Evolutionary conservation across 768 basidiomycete genomes (phyloP).

Genomic region (Rossbeevera mucosa): DNA sequence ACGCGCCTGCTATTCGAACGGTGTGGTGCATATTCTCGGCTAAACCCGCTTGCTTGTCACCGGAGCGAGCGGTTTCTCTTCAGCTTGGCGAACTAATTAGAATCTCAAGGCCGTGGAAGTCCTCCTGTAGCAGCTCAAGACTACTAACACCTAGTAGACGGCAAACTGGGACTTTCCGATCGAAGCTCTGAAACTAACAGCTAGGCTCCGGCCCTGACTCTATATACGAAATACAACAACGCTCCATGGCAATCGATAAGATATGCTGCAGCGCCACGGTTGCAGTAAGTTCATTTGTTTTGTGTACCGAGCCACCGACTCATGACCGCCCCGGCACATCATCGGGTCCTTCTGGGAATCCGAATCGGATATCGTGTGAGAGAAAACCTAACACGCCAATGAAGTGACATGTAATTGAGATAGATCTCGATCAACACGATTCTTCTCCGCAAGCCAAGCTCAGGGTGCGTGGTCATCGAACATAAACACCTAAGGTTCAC

Average conservation of each 20-base stretch:
- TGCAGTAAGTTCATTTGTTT: background rate
- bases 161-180: background rate
- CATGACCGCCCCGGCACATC: too few relatives aligned
- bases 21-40: background rate
- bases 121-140: too few relatives aligned
- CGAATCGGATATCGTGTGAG: too few relatives aligned
- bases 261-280: background rate
- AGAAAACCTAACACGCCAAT: slow-evolving; percentile 5
- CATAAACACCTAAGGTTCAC: background rate
- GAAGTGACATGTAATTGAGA: too few relatives aligned
- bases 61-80: background rate
- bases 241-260: background rate
- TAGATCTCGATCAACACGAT: background rate
- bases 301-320: background rate
- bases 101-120: background rate
- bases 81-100: background rate
- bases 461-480: background rate
- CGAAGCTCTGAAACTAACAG: background rate
- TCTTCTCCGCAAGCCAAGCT: background rate
- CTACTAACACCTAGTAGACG: background rate
- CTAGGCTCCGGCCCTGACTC: background rate
- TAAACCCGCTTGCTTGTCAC: background rate
- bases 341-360: too few relatives aligned
- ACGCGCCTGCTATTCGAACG: too few relatives aligned
- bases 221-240: background rate